A percentile compares a stretch with the other conserved stretches of the same genome.
Conservation (phyloP, 225 moss, liverwort and hornwort genomes). For the Physcomitrium patens region DNA sequence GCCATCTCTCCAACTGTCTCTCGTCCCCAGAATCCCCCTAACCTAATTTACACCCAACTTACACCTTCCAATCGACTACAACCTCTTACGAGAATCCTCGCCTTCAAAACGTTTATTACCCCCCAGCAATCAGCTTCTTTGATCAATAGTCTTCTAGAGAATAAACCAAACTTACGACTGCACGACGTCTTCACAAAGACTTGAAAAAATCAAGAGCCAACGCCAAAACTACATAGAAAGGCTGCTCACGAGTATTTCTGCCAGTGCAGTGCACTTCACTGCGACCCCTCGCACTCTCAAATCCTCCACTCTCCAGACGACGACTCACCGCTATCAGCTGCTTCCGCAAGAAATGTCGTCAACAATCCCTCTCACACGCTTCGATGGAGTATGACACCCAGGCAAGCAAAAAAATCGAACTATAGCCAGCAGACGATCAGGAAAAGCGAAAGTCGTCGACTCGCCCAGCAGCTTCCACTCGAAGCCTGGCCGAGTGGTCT, state of each 20-base stretch:
- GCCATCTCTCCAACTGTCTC: constrained; percentile 36
- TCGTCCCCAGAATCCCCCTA: background rate
- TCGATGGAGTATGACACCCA: background rate
- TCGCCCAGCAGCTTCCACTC: constrained; percentile 16
- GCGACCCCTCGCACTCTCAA: background rate
- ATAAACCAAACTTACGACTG: no score
- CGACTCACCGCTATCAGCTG: background rate
- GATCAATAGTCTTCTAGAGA: no score
- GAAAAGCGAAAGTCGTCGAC: background rate
- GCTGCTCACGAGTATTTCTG: no score
- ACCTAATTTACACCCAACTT: background rate
- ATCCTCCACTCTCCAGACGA: constrained; percentile 11
- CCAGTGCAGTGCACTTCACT: no score
- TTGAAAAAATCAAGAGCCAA: no score
- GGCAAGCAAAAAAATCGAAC: background rate
- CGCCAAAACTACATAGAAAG: no score
- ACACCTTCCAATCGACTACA: background rate
- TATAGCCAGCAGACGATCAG: background rate
- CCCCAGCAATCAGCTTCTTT: no score
- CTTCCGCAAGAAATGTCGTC: background rate
- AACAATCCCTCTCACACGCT: background rate
- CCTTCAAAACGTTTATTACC: no score
- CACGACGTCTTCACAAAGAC: no score
- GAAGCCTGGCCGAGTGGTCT: background rate
- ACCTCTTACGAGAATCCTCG: no score